These are phyloP conservation scores for Penicillium thymicola DNA, from an alignment of 2,329 filamentous ascomycete genomes.

Conservation along the genomic window DNA sequence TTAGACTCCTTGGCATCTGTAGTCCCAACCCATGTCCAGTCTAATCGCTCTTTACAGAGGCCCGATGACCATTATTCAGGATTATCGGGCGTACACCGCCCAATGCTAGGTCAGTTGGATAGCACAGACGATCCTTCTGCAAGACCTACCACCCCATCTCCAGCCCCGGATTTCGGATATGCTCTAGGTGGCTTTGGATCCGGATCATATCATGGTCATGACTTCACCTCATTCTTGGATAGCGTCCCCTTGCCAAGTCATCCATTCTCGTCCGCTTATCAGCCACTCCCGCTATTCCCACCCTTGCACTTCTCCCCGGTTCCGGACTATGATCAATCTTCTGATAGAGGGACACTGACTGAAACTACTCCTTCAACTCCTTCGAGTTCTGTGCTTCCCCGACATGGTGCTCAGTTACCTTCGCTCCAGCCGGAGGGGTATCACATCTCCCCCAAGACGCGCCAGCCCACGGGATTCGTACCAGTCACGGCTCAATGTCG, in stretches of 20 bases:
- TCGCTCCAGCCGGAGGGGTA: constrained; percentile 34
- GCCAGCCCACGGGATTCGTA: constrained; percentile 29
- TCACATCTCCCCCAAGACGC: constrained; percentile 23
- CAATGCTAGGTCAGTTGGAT: constrained; percentile 12
- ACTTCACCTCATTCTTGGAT: constrained; percentile 36
- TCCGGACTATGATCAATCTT: constrained; percentile 26
- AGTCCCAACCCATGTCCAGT: constrained; percentile 22
- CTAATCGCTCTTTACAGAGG: constrained; percentile 9
- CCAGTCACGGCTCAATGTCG: constrained; percentile 32
- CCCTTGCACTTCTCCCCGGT: constrained; percentile 24
- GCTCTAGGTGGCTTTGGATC: constrained; percentile 13
- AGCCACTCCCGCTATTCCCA: constrained; percentile 34
- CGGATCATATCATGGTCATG: constrained; percentile 28
- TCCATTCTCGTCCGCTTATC: constrained; percentile 33
- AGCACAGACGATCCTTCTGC: constrained; percentile 13
- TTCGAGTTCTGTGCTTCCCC: constrained; percentile 31
- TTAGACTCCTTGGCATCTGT: constrained; percentile 30
- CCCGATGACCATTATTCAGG: constrained; percentile 12
- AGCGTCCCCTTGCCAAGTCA: constrained; percentile 35
- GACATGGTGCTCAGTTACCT: constrained; percentile 33
- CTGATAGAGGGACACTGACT: constrained; percentile 14
- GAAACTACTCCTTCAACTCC: constrained; percentile 19
- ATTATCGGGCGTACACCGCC: constrained; percentile 10
- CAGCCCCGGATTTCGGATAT: constrained; percentile 26
- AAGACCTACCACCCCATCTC: constrained; percentile 20